Evolutionary conservation across 2,329 filamentous ascomycete genomes (phyloP), one percentile per base, ranked within the genome.

Genomic region (Ophiostoma australiae): DNA sequence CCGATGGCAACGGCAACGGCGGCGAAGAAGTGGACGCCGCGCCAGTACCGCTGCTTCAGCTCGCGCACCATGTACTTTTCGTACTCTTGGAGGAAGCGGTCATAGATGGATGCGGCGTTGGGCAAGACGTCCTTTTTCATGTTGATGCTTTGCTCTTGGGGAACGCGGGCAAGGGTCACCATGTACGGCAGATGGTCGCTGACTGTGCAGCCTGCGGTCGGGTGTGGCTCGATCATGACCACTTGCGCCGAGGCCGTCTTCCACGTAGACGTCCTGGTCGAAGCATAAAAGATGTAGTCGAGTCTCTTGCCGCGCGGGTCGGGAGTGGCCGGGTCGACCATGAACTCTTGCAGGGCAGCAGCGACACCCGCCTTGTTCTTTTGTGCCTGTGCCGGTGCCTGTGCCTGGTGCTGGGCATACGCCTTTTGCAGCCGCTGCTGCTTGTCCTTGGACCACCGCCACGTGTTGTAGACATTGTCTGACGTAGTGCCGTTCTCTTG

Each of bases 141-240:
- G 52, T 37, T 35, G 61, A 4, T 11, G 61, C 10, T 37, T 3
- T n/a, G 61, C 7, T 52, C n/a, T 13, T 17, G 55, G 66, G 65
- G 65, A 27, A 61, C 41, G 1, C 70, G 31, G 7, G 68, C n/a
- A 11, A 98, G 84, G 0, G 92, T 93, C 6, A 92, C 89, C 78
- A 94, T 91, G 70, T 98, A 91, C 31, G 92, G 93, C 79, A 97
- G 98, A 79, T 98, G 95, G 78, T 99, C 94, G 76, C 93, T 97
- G 35, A 98, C 84, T 1, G 93, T 97, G 81, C 93, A 97, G 73
- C 88, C 85, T 1, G 97, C 84, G 1, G 86, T 87, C 0, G 93
- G 92, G 79, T 97, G 94, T 11, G 92, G 89, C 77, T 90, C 86
- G 27, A 88, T 90, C 88, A 97, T 93, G 72, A 90, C 90, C 1